Base-by-base conservation (phyloP, 805 yeast species). In the Candida insectalens region DNA sequence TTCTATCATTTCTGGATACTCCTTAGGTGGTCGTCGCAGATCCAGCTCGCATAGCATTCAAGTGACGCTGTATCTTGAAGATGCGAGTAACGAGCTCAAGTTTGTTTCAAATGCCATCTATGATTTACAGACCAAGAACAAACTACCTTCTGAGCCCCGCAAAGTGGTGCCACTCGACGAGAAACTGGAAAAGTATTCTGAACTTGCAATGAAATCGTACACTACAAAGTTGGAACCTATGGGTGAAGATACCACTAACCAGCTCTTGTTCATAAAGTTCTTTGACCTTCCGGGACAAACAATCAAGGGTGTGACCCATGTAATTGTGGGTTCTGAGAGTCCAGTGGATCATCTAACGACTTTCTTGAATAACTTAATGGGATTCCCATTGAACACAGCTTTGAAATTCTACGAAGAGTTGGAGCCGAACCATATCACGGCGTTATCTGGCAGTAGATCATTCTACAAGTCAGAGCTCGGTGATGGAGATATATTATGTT, bases 281-380 rank as follows among this genome's bases (percentile, higher is more conserved):
- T 85, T 80, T 56, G 88, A 85, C 47, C 67, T 65, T 2, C 49
- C 51, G 4, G 45, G 56, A 0, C 80, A 75, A 49, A 51, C 62
- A 4, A 50, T 84, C n/a, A 55, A 51, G n/a, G 94, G 95, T 1
- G 56, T 81, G 14, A 70, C 83, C 0, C 82, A 83, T 45, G 51
- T 65, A 3, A 55, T 65, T 14, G 74, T 81, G 1, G 53, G 66
- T 9, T 67, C 66, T 33, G 69, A 67, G 30, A 71, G 68, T 15
- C 47, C 52, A 1, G 53, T 78, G 5, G 57, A 60, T 0, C 49
- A 56, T 3, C 38, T 78, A 13, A 42, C 62, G 3, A 63, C 65
- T 9, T 49, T 60, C 2, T 36, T 79, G 7, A 62, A 62, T 34
- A 42, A 50, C 18, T 41, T 68, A 6, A 59, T 75, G 44, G 64